A percentile compares a stretch with the other conserved stretches of the same genome.
These are phyloP conservation scores for Lasiodiplodia gonubiensis DNA, from an alignment of 2,329 filamentous ascomycete species.

Conservation along the genomic window DNA sequence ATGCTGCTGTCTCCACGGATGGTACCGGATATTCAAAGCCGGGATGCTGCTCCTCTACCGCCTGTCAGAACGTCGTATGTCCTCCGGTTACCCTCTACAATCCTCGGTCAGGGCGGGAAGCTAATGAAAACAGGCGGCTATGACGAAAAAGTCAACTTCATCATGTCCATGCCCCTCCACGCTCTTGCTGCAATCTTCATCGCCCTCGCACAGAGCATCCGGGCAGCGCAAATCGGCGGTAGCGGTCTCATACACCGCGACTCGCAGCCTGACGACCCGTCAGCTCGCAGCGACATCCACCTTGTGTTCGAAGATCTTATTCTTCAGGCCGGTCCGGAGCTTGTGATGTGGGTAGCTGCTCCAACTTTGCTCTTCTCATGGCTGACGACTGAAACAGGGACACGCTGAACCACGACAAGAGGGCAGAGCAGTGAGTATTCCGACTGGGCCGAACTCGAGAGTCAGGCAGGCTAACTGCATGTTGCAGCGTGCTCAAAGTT, in stretches of 20 bases:
- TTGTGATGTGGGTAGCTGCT: constrained; percentile 6
- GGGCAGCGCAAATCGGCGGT: constrained; percentile 9
- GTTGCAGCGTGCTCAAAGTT: background rate
- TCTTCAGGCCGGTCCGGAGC: constrained; percentile 13
- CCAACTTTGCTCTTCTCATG: no score
- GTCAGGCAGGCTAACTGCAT: background rate
- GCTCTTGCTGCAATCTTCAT: constrained; percentile 19
- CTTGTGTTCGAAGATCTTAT: constrained; percentile 27
- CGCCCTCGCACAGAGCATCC: background rate
- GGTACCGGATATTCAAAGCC: constrained; percentile 9
- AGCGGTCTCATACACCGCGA: constrained; percentile 19
- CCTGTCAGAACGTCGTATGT: constrained; percentile 5
- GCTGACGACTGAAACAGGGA: background rate
- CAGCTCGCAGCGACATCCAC: constrained; percentile 9
- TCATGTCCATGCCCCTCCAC: constrained; percentile 7
- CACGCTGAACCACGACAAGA: constrained; percentile 16
- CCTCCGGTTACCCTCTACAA: background rate
- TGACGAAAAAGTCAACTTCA: constrained; percentile 16
- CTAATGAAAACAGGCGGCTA: constrained; percentile 13
- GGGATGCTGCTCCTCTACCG: constrained; percentile 22
- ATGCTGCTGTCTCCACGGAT: constrained; percentile 7
- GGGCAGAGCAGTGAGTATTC: constrained; percentile 16
- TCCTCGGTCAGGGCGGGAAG: background rate
- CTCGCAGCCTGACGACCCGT: background rate
- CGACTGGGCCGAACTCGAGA: background rate